These are phyloP conservation scores for Pezicula neosporulosa DNA, from an alignment of 2,329 filamentous ascomycete species.

Conservation along the genomic window DNA sequence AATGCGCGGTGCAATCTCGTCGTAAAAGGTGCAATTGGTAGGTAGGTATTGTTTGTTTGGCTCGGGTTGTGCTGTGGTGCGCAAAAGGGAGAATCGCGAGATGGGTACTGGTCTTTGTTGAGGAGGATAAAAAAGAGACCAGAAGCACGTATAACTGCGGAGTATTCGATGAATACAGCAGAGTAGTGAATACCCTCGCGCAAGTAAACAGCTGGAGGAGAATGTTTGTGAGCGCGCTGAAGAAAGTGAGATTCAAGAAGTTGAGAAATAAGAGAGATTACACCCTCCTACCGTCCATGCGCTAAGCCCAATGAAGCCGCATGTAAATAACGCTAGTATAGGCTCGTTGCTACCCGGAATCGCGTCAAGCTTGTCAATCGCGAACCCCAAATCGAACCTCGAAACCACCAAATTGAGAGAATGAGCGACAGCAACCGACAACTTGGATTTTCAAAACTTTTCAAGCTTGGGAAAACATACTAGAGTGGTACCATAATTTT, in stretches of 20 bases:
- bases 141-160: background rate
- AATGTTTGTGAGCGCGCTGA: background rate
- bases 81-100: background rate
- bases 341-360: too few relatives aligned
- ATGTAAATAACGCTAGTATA: too few relatives aligned
- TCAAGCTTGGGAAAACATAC: too few relatives aligned
- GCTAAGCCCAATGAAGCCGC: too few relatives aligned
- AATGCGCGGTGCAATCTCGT: constrained; percentile 11
- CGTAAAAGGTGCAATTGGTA: background rate
- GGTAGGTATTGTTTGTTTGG: background rate
- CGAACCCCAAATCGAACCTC: too few relatives aligned
- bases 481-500: too few relatives aligned
- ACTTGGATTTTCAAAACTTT: too few relatives aligned
- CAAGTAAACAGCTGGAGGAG: background rate
- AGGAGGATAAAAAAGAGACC: too few relatives aligned
- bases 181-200: background rate
- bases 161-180: background rate
- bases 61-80: background rate
- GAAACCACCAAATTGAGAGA: too few relatives aligned
- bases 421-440: too few relatives aligned
- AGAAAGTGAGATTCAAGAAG: background rate
- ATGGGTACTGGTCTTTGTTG: background rate
- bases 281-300: too few relatives aligned
- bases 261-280: background rate
- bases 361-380: too few relatives aligned